Conservation (phyloP, 345 rosid species). For the Hypericum androsaemum region DNA sequence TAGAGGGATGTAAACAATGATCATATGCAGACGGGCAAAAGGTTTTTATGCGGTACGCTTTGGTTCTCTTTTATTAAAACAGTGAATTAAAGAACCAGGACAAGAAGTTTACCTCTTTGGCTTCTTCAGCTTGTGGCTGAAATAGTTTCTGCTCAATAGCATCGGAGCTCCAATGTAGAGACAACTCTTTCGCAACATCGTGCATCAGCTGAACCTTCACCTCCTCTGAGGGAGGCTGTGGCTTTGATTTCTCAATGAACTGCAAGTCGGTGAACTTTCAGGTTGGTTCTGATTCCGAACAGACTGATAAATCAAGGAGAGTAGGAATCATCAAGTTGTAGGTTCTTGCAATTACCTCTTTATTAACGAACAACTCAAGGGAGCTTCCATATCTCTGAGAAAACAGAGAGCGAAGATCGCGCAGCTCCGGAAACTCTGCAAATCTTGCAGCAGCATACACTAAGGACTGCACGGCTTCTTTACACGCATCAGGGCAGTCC, state of each 20-base stretch:
- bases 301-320: too few species aligned
- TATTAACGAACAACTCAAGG: constrained; percentile 36
- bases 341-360: constrained; percentile 35
- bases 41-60: too few species aligned
- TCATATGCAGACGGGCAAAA: too few species aligned
- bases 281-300: background rate
- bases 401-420: constrained; percentile 53
- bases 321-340: background rate
- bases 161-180: constrained; percentile 59
- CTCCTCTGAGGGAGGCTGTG: constrained; percentile 40
- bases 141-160: constrained; percentile 48
- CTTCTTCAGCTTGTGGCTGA: constrained; percentile 13
- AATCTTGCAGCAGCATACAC: constrained; percentile 83
- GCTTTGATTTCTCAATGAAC: constrained; percentile 44
- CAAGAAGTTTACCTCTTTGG: constrained; percentile 24
- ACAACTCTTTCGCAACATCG: constrained; percentile 47
- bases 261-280: constrained; percentile 13
- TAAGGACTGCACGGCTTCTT: constrained; percentile 60
- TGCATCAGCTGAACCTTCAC: constrained; percentile 50
- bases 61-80: background rate
- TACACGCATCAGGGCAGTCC: constrained; percentile 80
- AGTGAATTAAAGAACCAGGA: background rate
- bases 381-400: constrained; percentile 53
- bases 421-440: constrained; percentile 71
- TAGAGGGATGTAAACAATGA: too few species aligned